Conservation (phyloP, 2,329 filamentous ascomycete genomes). For the Diaporthe sp. region DNA sequence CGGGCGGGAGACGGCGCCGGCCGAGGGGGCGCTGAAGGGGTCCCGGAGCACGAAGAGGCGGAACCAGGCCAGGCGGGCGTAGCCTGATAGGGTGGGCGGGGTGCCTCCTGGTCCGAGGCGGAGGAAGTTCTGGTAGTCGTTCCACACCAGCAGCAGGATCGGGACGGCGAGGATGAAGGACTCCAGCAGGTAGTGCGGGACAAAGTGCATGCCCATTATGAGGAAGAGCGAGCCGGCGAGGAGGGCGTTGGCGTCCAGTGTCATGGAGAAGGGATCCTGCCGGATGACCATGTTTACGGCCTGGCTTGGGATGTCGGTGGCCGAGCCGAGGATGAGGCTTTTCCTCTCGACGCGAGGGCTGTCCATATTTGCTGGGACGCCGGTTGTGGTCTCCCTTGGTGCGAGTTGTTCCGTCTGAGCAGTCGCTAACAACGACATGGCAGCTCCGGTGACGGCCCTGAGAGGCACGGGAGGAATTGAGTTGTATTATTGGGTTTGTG, state of each 20-base stretch:
- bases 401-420: slow-evolving; percentile 20
- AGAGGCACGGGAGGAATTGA: background rate
- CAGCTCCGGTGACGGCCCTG: background rate
- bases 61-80: slow-evolving; percentile 79
- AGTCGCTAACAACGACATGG: slow-evolving; percentile 23
- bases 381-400: background rate
- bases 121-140: slow-evolving; percentile 82
- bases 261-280: slow-evolving; percentile 65
- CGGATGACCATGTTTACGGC: slow-evolving; percentile 58
- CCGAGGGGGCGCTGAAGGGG: slow-evolving; percentile 71
- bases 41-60: slow-evolving; percentile 79
- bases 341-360: slow-evolving; percentile 29
- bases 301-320: slow-evolving; percentile 41
- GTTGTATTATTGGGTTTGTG: slow-evolving; percentile 2
- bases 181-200: slow-evolving; percentile 62
- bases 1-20: slow-evolving; percentile 65
- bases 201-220: slow-evolving; percentile 64
- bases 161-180: slow-evolving; percentile 64
- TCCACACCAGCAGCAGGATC: slow-evolving; percentile 66
- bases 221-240: slow-evolving; percentile 59
- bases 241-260: slow-evolving; percentile 64
- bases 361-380: background rate
- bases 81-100: slow-evolving; percentile 79
- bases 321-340: slow-evolving; percentile 31
- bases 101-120: slow-evolving; percentile 85